Conservation (phyloP, 225 moss, liverwort and hornwort species). For the Asterella californica region DNA sequence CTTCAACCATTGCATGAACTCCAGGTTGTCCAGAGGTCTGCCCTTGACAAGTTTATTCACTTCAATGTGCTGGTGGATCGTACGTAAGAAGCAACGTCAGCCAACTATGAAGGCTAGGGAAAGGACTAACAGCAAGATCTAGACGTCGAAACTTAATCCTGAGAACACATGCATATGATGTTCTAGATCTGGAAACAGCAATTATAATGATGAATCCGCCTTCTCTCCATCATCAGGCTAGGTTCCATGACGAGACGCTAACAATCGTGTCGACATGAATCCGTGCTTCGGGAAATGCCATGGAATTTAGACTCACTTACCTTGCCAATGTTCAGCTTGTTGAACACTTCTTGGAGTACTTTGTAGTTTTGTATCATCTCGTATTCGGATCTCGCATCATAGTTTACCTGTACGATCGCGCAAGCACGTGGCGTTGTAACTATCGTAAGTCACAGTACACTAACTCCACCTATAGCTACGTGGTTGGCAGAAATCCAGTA, state of each 20-base stretch:
- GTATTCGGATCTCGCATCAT: slow-evolving; percentile 92
- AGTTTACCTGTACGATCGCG: slow-evolving; percentile 49
- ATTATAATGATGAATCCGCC: too few species aligned
- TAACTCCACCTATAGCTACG: neutral
- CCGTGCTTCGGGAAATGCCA: too few species aligned
- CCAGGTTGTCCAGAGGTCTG: slow-evolving; percentile 90
- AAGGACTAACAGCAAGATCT: too few species aligned
- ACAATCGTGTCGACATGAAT: neutral
- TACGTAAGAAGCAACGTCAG: neutral
- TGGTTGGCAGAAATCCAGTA: neutral
- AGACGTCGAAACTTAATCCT: too few species aligned
- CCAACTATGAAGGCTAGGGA: too few species aligned
- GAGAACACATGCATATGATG: too few species aligned
- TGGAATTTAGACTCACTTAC: neutral
- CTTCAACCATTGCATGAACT: slow-evolving; percentile 99
- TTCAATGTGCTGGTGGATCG: slow-evolving; percentile 62
- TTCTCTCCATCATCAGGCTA: neutral
- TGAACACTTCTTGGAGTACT: slow-evolving; percentile 95
- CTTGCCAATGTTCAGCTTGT: slow-evolving; percentile 83
- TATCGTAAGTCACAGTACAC: neutral
- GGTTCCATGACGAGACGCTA: neutral
- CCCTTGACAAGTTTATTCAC: slow-evolving; percentile 95
- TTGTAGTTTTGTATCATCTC: slow-evolving; percentile 99
- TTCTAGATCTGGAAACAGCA: too few species aligned
- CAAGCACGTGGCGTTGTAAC: neutral